Evolutionary conservation across 345 rosid genomes (phyloP), one percentile per base, ranked within the genome.

Genomic region (Carallia pectinifolia): DNA sequence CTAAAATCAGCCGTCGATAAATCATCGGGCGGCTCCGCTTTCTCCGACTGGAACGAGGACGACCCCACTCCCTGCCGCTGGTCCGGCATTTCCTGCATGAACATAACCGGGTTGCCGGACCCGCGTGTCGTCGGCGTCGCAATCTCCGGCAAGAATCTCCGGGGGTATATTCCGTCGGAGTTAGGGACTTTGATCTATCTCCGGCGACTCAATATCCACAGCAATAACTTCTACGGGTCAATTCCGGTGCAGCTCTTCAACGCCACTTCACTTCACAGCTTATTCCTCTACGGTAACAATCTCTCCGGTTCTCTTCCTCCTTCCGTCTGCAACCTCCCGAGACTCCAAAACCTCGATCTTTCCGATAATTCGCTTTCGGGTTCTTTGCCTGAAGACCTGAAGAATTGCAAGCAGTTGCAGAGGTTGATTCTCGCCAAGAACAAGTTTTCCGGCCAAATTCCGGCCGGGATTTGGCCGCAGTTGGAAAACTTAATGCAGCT

Each of bases 111-210:
- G 6, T 69, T 65, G 64, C 67, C 92, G 0, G 85, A 69, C 74
- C 83, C 88, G 0, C 91, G 97, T 37, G 98, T 96, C 62, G 93
- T 92, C 30, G 94, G 94, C 18, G 80, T 96, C 68, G 74, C 94
- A 4, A 56, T 90, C 60, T 61, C 99, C 72, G 97, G 86, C 0
- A 85, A 87, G 76, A 72, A 66, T 62, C 91, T 96, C 65, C 87
- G 87, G 5, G 98, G 99, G 1, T 92, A 96, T 31, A 89, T 92
- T 37, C 99, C 99, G 2, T 92, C 98, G 1, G 99, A 96, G 88
- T 89, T 96, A 0, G 98, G 99, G 0, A 86, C 83, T 0, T 77
- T 96, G 6, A 27, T 83, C 13, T 90, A 80, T 67, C 98, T 95
- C 77, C 92, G 99, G 36, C 88, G 97, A 18, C 89, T 95, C 44